Percentiles rank a stretch among this genome's conserved stretches.
phyloP scores from a whole-genome alignment of 306 rosid genomes.

The Lagenaria siceraria region DNA sequence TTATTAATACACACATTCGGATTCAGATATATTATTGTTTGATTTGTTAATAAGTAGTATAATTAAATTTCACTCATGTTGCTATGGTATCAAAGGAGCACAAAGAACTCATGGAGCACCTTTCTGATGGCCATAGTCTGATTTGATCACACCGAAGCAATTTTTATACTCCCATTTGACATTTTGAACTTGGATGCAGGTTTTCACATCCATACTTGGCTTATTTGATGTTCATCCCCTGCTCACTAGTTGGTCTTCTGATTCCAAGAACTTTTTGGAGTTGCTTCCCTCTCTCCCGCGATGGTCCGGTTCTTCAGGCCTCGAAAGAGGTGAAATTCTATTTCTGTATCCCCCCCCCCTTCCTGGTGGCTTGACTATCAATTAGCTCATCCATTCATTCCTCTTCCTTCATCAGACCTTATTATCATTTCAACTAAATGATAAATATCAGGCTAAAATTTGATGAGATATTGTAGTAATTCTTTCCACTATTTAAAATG shows the following conservation, averaged over 20 bases:
- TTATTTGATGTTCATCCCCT: constrained; percentile 77
- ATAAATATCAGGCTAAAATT: neutral
- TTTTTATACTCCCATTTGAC: constrained; percentile 16
- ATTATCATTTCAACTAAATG: neutral
- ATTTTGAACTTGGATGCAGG: constrained; percentile 41
- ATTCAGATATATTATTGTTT: neutral
- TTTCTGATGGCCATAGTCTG: neutral
- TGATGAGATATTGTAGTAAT: neutral
- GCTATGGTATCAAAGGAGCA: neutral
- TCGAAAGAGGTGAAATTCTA: constrained; percentile 51
- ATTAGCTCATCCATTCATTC: neutral
- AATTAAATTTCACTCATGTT: neutral
- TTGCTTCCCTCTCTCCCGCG: constrained; percentile 55
- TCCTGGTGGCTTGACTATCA: neutral
- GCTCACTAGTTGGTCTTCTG: constrained; percentile 67
- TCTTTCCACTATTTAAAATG: neutral
- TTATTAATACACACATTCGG: neutral
- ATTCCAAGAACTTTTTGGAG: constrained; percentile 65
- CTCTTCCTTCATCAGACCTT: neutral
- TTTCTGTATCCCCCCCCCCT: neutral
- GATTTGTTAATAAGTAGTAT: neutral
- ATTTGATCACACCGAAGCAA: constrained; percentile 1
- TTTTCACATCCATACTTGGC: constrained; percentile 89
- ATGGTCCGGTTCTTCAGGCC: constrained; percentile 31
- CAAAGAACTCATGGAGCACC: neutral